phyloP scores from a whole-genome alignment of 768 basidiomycete species.

The Kockovaella imperatae region DNA sequence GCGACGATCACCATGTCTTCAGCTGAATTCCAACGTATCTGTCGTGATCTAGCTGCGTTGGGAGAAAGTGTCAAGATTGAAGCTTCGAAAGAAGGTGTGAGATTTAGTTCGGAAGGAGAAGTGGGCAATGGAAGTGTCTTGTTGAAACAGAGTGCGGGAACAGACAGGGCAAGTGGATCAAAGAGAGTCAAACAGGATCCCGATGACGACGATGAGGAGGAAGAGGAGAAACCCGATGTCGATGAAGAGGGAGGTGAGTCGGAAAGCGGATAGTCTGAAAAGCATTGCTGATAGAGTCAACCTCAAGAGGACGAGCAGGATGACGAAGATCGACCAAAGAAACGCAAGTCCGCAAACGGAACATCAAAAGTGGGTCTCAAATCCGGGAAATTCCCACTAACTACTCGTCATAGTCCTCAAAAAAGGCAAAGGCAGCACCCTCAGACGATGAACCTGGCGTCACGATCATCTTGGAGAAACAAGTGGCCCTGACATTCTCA shows the following conservation, averaged over 20 bases:
- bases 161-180: slow-evolving; percentile 20
- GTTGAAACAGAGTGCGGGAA: slow-evolving; percentile 56
- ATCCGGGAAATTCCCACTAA: not conserved
- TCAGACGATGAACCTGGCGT: slow-evolving; percentile 47
- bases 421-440: slow-evolving; percentile 34
- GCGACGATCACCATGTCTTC: slow-evolving; percentile 81
- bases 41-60: slow-evolving; percentile 77
- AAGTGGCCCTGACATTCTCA: slow-evolving; percentile 85
- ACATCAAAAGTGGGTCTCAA: slow-evolving; percentile 30
- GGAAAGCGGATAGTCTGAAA: not conserved
- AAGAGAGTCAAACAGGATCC: slow-evolving; percentile 45
- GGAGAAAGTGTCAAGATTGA: slow-evolving; percentile 95
- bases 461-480: slow-evolving; percentile 75
- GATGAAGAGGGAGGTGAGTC: slow-evolving; percentile 43
- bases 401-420: slow-evolving; percentile 14
- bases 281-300: not conserved
- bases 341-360: slow-evolving; percentile 41
- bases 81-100: slow-evolving; percentile 87
- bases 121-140: slow-evolving; percentile 82
- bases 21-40: slow-evolving; percentile 81
- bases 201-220: slow-evolving; percentile 44
- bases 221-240: slow-evolving; percentile 49
- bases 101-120: slow-evolving; percentile 89
- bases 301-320: slow-evolving; percentile 3
- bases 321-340: slow-evolving; percentile 37